Conservation (phyloP, 2,329 filamentous ascomycete genomes). For the Sporothrix pallida region DNA sequence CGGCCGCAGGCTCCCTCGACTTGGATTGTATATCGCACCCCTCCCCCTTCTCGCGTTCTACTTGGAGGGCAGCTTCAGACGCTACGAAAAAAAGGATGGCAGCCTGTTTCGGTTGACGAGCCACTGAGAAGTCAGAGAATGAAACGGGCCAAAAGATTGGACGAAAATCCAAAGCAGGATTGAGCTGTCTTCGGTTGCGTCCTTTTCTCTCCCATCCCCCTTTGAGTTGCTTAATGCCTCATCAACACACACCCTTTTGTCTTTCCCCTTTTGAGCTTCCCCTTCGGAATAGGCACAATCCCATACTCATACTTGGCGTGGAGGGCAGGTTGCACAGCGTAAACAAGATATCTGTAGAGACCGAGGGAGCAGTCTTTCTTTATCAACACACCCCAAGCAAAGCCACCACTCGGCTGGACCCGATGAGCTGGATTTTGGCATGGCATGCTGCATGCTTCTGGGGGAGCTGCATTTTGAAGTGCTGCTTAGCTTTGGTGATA, state of each 20-base stretch:
- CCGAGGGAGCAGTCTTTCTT: not conserved
- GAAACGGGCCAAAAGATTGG: not conserved
- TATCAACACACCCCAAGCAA: conserved; percentile 20
- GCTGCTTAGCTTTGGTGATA: not conserved
- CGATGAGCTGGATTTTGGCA: conserved; percentile 10
- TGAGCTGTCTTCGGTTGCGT: not conserved
- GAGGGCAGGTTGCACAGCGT: not conserved
- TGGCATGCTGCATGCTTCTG: not conserved
- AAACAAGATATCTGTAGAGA: not conserved
- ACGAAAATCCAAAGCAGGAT: not conserved
- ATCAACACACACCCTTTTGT: conserved; percentile 6
- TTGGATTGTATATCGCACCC: not conserved
- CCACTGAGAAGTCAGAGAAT: conserved; percentile 2
- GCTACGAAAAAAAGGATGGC: not conserved
- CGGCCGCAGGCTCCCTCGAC: not conserved
- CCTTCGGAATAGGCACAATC: not conserved
- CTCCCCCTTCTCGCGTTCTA: not conserved
- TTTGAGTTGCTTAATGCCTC: conserved; percentile 7
- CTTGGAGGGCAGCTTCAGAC: not conserved
- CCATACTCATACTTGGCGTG: not conserved
- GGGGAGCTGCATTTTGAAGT: too few species aligned
- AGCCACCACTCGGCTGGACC: not conserved
- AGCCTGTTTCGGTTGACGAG: not conserved
- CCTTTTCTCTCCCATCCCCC: not conserved
- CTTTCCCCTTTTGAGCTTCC: too few species aligned